These are phyloP conservation scores for Murraya koenigii DNA, from an alignment of 345 rosid species.

Conservation along the genomic window DNA sequence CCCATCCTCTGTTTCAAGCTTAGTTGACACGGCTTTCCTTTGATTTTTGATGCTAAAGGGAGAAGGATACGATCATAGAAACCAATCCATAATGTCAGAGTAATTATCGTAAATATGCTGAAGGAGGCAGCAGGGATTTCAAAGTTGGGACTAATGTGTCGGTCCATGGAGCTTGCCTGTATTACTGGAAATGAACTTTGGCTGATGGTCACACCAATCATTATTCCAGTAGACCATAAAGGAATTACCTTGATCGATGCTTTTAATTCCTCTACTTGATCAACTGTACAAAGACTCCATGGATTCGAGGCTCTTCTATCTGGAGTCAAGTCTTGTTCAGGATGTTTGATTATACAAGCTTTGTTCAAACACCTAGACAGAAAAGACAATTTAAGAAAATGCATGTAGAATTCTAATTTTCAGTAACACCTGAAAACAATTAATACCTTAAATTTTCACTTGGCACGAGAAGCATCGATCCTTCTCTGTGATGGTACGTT, in stretches of 20 bases:
- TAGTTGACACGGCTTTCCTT: conserved; percentile 30
- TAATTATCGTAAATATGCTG: conserved; percentile 30
- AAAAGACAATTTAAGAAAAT: not conserved
- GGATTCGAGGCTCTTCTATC: conserved; percentile 34
- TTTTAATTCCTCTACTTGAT: conserved; percentile 70
- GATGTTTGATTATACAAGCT: conserved; percentile 43
- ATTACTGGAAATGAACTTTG: conserved; percentile 34
- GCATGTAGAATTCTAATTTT: not conserved
- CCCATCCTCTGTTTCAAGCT: conserved; percentile 53
- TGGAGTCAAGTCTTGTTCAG: conserved; percentile 27
- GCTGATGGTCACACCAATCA: conserved; percentile 23
- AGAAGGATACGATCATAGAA: conserved; percentile 40
- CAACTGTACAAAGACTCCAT: conserved; percentile 51
- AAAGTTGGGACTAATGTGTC: conserved; percentile 41
- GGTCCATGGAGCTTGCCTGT: conserved; percentile 35
- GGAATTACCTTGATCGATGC: conserved; percentile 44
- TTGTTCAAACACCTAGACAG: conserved; percentile 46
- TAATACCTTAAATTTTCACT: conserved; percentile 42
- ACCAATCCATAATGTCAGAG: conserved; percentile 36
- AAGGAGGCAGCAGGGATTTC: conserved; percentile 57
- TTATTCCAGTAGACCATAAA: conserved; percentile 54
- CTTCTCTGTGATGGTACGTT: conserved; percentile 18
- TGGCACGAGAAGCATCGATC: conserved; percentile 28
- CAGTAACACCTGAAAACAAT: not conserved
- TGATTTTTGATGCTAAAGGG: conserved; percentile 38